Conservation (phyloP, 2,329 filamentous ascomycete genomes). For the Sclerotinia sclerotiorum region DNA sequence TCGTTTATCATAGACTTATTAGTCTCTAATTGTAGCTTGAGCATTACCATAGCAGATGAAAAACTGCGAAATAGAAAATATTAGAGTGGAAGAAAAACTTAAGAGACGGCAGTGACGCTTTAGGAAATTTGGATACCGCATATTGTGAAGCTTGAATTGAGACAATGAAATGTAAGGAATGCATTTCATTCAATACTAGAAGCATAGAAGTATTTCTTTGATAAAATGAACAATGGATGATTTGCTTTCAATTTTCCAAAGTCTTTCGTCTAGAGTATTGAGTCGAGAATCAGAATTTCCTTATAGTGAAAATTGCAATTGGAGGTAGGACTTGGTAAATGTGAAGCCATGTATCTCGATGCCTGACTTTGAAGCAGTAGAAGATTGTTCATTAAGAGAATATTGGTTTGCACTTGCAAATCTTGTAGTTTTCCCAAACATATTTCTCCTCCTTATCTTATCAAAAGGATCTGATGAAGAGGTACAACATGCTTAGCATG, state of each 20-base stretch:
- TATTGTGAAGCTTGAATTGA: not conserved
- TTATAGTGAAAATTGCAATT: not conserved
- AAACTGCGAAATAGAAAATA: not conserved
- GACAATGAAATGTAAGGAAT: conserved; percentile 22
- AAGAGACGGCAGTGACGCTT: conserved; percentile 4
- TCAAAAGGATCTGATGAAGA: not conserved
- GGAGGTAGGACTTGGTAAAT: not conserved
- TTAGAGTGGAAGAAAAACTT: conserved; percentile 16
- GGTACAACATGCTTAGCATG: not conserved
- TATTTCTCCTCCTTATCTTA: not conserved
- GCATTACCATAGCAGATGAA: not conserved
- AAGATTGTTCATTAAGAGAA: not conserved
- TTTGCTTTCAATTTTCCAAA: not conserved
- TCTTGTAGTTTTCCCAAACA: not conserved
- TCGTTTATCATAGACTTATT: not conserved
- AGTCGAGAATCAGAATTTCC: not conserved
- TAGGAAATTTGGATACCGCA: conserved; percentile 5
- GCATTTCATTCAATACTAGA: not conserved
- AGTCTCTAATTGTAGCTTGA: not conserved
- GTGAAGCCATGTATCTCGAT: not conserved
- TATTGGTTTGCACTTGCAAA: not conserved
- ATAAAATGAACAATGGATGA: conserved; percentile 13
- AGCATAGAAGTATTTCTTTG: conserved; percentile 5
- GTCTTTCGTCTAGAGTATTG: not conserved
- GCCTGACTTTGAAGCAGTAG: too few relatives aligned